Conservation (phyloP, 805 yeast genomes). For the Pichia heedii region DNA sequence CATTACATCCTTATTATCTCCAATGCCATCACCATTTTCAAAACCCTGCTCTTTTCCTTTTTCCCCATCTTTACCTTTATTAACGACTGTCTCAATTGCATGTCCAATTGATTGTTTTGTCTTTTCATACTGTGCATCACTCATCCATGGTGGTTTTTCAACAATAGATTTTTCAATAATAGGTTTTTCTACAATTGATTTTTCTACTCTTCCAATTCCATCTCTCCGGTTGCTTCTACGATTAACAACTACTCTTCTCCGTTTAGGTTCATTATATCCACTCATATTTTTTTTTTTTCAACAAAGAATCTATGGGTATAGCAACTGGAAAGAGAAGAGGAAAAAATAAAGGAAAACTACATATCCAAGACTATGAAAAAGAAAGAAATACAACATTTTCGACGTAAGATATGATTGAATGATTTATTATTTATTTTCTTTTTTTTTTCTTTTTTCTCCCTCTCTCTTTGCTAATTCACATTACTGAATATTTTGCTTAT, state of each 20-base stretch:
- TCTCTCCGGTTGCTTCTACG: too few species aligned
- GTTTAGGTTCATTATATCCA: constrained; percentile 3
- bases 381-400: too few species aligned
- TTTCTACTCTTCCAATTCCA: too few species aligned
- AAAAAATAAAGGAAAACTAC: too few species aligned
- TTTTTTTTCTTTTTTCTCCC: not conserved
- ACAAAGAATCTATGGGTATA: too few species aligned
- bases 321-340: too few species aligned
- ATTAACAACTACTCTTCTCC: constrained; percentile 17
- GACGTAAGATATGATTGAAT: too few species aligned
- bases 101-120: constrained; percentile 15
- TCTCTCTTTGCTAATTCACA: not conserved
- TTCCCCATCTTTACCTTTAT: not conserved
- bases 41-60: not conserved
- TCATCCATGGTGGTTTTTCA: constrained; percentile 28
- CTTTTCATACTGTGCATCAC: constrained; percentile 20
- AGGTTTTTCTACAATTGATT: constrained; percentile 1
- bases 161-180: not conserved
- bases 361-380: too few species aligned
- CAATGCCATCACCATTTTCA: not conserved
- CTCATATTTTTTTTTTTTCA: not conserved
- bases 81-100: constrained; percentile 2
- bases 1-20: constrained; percentile 18
- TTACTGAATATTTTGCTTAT: not conserved
- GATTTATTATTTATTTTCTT: not conserved